Percentiles rank a stretch among this genome's conserved stretches.
Conservation (phyloP, 305 asterid species). For the Fraxinus sp. region DNA sequence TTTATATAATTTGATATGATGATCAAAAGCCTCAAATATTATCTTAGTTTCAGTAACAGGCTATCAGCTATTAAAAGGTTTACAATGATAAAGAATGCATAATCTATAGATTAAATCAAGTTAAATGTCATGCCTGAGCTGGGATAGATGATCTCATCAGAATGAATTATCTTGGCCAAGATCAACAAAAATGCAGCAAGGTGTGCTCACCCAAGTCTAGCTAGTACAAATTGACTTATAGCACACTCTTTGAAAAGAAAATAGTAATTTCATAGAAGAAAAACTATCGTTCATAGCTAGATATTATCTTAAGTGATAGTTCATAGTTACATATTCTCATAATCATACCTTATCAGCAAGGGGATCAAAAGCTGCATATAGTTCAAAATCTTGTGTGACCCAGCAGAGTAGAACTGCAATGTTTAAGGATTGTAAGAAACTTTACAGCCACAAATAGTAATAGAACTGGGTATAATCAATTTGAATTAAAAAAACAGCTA, state of each 20-base stretch:
- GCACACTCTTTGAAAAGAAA: not conserved
- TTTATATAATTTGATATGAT: not conserved
- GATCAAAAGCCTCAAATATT: not conserved
- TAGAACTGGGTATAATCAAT: not conserved
- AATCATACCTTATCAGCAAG: constrained; percentile 92
- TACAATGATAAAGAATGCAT: not conserved
- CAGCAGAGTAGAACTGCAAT: constrained; percentile 88
- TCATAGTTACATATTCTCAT: constrained; percentile 12
- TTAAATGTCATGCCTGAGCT: not conserved
- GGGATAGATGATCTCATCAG: not conserved
- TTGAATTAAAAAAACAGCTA: not conserved
- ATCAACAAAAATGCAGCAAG: not conserved
- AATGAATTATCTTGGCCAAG: not conserved
- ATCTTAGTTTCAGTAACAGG: not conserved
- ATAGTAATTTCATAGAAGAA: not conserved
- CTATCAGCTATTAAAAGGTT: not conserved
- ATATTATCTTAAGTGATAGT: not conserved
- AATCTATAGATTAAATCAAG: not conserved
- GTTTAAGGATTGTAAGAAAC: constrained; percentile 23
- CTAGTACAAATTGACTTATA: not conserved
- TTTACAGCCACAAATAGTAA: constrained; percentile 3
- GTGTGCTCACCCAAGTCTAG: not conserved
- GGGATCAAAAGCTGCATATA: constrained; percentile 98
- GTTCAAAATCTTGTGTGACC: constrained; percentile 96
- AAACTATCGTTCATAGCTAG: not conserved